Evolutionary conservation across 495 filamentous ascomycete species (phyloP), one percentile per base, ranked within the genome.

Genomic region (Penicillium daleae): DNA sequence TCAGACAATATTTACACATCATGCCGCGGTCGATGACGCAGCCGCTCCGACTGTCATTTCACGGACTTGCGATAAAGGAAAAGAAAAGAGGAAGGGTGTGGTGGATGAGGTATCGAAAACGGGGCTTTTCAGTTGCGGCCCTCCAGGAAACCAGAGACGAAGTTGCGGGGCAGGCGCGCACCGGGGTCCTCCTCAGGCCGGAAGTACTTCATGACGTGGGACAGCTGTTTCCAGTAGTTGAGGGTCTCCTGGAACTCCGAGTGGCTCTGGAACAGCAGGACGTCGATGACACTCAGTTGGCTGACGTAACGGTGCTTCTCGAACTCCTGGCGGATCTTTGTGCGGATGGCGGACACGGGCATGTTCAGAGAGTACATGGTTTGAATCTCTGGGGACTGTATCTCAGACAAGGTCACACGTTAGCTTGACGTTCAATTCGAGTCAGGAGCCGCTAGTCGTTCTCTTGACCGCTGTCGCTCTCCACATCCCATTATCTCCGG

Each of bases 161-260:
- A 98, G 76, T 86, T 92, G 60, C 84, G 81, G 31, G 95, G 95
- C 76, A 97, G 78, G 66, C 84, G 85, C 60, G 90, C 89, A 63
- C 83, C 87, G 26, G 87, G 85, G 64, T 96, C 91, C 75, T 97
- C 93, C 76, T 97, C 92, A 73, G 87, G 81, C 68, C 92, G 86
- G 84, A 97, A 99, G 79, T 96, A 99, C 72, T 97, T 96, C 84
- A 99, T 91, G 66, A 99, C 86, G 74, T 99, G 95, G 51, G 91
- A 90, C 56, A 94, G 84, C 80, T 98, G 96, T 80, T 97, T 97
- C 95, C 96, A 99, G 86, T 89, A 99, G 79, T 98, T 99, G 81
- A 98, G 85, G 37, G 92, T 98, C 86, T 99, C 95, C 92, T 99
- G 95, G 71, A 88, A 97, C 80, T 99, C 95, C 68, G 87, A 82